Conservation (phyloP, 257 asterid genomes). For the Voacanga thouarsii region DNA sequence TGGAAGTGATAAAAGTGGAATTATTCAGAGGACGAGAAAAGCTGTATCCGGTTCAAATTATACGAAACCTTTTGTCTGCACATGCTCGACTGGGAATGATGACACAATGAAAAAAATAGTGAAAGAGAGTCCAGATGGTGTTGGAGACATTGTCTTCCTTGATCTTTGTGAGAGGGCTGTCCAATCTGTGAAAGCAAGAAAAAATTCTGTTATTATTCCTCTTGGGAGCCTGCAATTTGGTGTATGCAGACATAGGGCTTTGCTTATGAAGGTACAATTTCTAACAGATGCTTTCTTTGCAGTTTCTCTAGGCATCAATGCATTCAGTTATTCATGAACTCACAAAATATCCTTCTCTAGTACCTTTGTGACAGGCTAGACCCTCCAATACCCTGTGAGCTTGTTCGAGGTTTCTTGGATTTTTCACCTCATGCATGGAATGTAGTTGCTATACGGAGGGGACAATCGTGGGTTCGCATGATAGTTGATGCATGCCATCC, state of each 20-base stretch:
- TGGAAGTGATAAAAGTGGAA: conserved; percentile 77
- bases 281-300: conserved; percentile 14
- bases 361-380: conserved; percentile 86
- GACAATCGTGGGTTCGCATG: conserved; percentile 63
- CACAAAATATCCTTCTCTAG: conserved; percentile 38
- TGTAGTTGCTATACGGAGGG: conserved; percentile 64
- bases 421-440: conserved; percentile 97
- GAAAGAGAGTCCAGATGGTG: conserved; percentile 34
- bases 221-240: conserved; percentile 89
- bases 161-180: conserved; percentile 75
- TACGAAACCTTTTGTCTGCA: conserved; percentile 81
- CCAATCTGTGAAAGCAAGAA: conserved; percentile 54
- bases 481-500: conserved; percentile 97
- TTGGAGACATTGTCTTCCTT: conserved; percentile 49
- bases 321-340: conserved; percentile 20
- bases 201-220: conserved; percentile 69
- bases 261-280: conserved; percentile 78
- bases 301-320: background rate
- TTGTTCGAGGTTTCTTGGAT: conserved; percentile 93
- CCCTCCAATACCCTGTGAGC: conserved; percentile 91
- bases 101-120: conserved; percentile 24
- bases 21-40: conserved; percentile 65
- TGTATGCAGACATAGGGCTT: conserved; percentile 92
- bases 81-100: conserved; percentile 62
- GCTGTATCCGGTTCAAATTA: conserved; percentile 67